Base-by-base conservation (phyloP, 352 stramenopile genomes). In the Pythium utonaiense region DNA sequence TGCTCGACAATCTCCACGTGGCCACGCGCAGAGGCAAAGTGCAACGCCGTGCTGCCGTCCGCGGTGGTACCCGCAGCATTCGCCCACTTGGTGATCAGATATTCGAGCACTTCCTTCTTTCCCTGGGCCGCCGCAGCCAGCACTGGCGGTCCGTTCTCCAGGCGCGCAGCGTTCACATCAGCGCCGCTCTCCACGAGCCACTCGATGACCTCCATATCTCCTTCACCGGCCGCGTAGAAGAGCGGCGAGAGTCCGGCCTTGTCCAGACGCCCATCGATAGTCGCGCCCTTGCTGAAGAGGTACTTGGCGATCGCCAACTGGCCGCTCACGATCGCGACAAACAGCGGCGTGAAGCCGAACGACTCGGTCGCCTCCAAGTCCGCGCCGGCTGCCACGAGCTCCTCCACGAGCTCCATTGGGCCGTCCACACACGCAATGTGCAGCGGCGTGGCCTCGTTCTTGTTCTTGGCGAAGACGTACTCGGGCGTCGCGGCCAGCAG, bases 361-460 rank as follows among this genome's bases (percentile, higher is more conserved):
- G 57, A 47, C 41, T 71, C 64, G 31, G 41, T 60, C 22, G 64
- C 64, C 34, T 71, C 64, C 16, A 69, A 14, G 51, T 75, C 59
- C 4, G 54, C 54, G 10, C 52, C 36, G 14, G 53, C 63, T 1
- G 6, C 33, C 3, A 67, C 53, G 6, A 71, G 65, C 54, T 49
- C 45, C 28, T 71, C 52, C 27, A 69, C 64, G 33, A 75, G 44
- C 27, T 55, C 64, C 13, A 66, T 42, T 10, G 58, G 64, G 14
- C 65, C 63, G 51, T 71, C 45, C n/a, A 69, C 49, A 22, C 54
- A 62, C 16, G 67, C 67, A 24, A 71, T 55, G 51, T 75, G 64
- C 19, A 75, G 56, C 55, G 67, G 62, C 22, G 67, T 69, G 21
- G 62, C 58, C 14, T 57, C 53, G 42, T 64, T 57, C 31, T 58